Conservation (phyloP, 106 monocot species). For the Agapanthus africanus region DNA sequence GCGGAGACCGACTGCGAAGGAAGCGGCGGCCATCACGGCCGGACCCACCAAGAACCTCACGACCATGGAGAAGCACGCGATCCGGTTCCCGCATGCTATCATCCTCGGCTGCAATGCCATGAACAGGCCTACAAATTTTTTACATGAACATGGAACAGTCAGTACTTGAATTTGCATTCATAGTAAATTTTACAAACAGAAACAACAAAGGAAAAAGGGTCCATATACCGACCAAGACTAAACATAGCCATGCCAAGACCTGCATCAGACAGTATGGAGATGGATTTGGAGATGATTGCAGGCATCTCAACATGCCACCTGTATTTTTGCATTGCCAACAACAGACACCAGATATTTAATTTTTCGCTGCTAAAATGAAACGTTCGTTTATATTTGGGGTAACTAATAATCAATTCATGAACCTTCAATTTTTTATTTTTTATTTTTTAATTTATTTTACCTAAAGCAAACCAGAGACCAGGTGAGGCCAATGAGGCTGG, state of each 20-base stretch:
- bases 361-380: neutral
- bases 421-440: too few species aligned
- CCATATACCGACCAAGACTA: slow-evolving; percentile 63
- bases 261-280: slow-evolving; percentile 94
- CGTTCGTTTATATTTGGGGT: neutral
- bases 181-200: neutral
- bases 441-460: slow-evolving; percentile 27
- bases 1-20: slow-evolving; percentile 59
- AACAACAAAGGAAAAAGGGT: neutral
- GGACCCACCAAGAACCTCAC: slow-evolving; percentile 77
- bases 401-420: neutral
- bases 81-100: slow-evolving; percentile 79
- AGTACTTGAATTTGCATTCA: neutral
- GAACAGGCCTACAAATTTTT: slow-evolving; percentile 77
- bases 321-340: slow-evolving; percentile 22
- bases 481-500: slow-evolving; percentile 73
- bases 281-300: slow-evolving; percentile 60
- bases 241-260: slow-evolving; percentile 99
- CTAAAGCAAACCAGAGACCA: slow-evolving; percentile 86
- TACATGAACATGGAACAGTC: neutral
- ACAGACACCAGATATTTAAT: neutral
- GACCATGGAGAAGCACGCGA: slow-evolving; percentile 70
- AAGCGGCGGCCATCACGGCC: slow-evolving; percentile 78
- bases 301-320: slow-evolving; percentile 96
- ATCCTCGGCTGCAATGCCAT: slow-evolving; percentile 92